Base-by-base conservation (phyloP, 805 yeast species). In the Kodamaea restingae region DNA sequence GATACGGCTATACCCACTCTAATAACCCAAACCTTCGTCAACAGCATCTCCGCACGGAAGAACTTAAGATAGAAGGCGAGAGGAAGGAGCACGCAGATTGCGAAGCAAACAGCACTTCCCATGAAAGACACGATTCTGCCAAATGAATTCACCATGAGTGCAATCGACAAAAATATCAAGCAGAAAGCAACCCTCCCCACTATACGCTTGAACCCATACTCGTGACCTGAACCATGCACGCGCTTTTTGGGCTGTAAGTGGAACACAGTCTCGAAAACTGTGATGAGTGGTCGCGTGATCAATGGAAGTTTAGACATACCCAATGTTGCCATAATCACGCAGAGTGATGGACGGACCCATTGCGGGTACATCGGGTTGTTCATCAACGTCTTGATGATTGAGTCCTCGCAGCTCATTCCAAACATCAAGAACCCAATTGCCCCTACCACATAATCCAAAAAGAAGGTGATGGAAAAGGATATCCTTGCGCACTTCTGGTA, bases 241-340 rank as follows among this genome's bases (percentile, higher is more conserved):
- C 24, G 22, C 18, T 31, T 34, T n/a, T 33, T 25, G 26, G 38
- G 30, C 7, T 15, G 30, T 11, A 44, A 32, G 33, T 27, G 32
- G 33, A 45, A 45, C 7, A 31, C 27, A 15, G 37, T 20, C 27
- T 85, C 95, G 27, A 84, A 53, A 1, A 88, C 78, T 1, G 90
- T 71, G 22, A 85, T 76, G 20, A 88, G 79, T 0, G 96, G 96
- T 52, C 88, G 78, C 9, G 90, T 85, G 48, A 81, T 82, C 29
- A 88, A 69, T 0, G 96, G 95, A 1, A 88, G 74, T 52, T 88
- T 88, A 2, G 96, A 86, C 21, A 88, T 58, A 1, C 96, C 95
- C 17, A 88, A 76, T 5, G 87, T 48, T n/a, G 95, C 84, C 74
- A 88, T 83, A 29, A 84, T 63, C 0, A 73, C 70, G 34, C 88